Conservation (phyloP, 768 basidiomycete species). For the Boletus edulis region DNA sequence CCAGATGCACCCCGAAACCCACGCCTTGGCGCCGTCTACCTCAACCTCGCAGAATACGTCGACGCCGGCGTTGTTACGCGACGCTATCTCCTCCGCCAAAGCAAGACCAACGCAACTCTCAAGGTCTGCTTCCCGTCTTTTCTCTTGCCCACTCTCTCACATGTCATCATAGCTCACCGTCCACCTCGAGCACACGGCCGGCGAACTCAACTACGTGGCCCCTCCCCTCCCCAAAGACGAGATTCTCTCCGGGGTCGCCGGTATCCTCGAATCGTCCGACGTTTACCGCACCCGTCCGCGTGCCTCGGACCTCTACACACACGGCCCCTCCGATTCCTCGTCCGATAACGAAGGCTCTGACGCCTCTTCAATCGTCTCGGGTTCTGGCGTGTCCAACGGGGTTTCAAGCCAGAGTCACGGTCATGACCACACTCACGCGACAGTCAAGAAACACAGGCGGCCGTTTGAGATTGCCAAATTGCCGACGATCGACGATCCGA, state of each 20-base stretch:
- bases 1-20: constrained; percentile 55
- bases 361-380: constrained; percentile 22
- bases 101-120: constrained; percentile 77
- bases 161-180: constrained; percentile 50
- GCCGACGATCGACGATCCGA: constrained; percentile 54
- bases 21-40: constrained; percentile 59
- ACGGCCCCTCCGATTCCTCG: constrained; percentile 27
- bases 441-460: constrained; percentile 22
- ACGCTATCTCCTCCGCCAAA: constrained; percentile 65
- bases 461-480: constrained; percentile 37
- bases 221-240: constrained; percentile 72
- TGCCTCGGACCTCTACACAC: constrained; percentile 45
- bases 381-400: neutral
- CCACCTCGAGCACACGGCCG: constrained; percentile 51
- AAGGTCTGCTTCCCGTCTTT: constrained; percentile 41
- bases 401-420: neutral
- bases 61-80: constrained; percentile 55
- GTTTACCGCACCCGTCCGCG: constrained; percentile 50
- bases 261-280: constrained; percentile 54
- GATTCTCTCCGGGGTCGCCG: constrained; percentile 65
- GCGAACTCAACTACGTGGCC: constrained; percentile 54
- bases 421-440: neutral
- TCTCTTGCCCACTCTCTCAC: neutral
- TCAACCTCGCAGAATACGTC: constrained; percentile 77
- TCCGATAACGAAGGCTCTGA: constrained; percentile 13